Conservation (phyloP, 306 rosid species). For the Acacia confusa region DNA sequence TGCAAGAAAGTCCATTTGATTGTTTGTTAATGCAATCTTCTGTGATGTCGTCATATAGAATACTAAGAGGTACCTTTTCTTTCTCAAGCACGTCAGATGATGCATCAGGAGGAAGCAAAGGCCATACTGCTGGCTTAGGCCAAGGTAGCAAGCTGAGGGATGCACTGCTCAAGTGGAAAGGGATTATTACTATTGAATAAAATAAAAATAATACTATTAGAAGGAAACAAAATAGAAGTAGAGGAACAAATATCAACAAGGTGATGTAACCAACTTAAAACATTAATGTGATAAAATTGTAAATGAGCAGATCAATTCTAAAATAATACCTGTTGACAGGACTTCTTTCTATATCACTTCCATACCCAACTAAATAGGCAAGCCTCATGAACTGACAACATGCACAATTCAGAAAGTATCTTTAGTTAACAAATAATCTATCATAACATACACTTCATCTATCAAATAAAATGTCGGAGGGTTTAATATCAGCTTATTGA, state of each 20-base stretch:
- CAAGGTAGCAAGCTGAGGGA: slow-evolving; percentile 96
- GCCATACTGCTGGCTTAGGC: slow-evolving; percentile 98
- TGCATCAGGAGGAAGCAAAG: slow-evolving; percentile 80
- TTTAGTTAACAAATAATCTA: slow-evolving; percentile 19
- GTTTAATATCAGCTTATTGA: slow-evolving; percentile 21
- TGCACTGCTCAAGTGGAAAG: slow-evolving; percentile 62
- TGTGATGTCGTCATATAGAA: slow-evolving; percentile 10
- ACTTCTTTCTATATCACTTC: slow-evolving; percentile 84
- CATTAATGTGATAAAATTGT: slow-evolving; percentile 12
- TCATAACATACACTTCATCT: slow-evolving; percentile 13
- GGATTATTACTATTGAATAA: background rate
- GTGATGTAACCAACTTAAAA: slow-evolving; percentile 17
- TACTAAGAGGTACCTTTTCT: slow-evolving; percentile 69
- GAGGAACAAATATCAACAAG: slow-evolving; percentile 18
- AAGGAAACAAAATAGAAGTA: slow-evolving; percentile 12
- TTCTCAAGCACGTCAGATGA: slow-evolving; percentile 84
- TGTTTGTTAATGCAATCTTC: background rate
- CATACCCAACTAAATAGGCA: slow-evolving; percentile 94
- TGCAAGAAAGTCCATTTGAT: background rate
- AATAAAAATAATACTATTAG: background rate
- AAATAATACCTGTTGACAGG: slow-evolving; percentile 87
- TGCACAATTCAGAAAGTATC: slow-evolving; percentile 33
- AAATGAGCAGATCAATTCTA: slow-evolving; percentile 27
- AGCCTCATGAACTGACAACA: slow-evolving; percentile 96
- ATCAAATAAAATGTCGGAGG: slow-evolving; percentile 15